Percentiles rank a stretch among this genome's conserved stretches.
Evolutionary conservation across 2,329 filamentous ascomycete genomes (phyloP).

Genomic region (Cladophialophora immunda): DNA sequence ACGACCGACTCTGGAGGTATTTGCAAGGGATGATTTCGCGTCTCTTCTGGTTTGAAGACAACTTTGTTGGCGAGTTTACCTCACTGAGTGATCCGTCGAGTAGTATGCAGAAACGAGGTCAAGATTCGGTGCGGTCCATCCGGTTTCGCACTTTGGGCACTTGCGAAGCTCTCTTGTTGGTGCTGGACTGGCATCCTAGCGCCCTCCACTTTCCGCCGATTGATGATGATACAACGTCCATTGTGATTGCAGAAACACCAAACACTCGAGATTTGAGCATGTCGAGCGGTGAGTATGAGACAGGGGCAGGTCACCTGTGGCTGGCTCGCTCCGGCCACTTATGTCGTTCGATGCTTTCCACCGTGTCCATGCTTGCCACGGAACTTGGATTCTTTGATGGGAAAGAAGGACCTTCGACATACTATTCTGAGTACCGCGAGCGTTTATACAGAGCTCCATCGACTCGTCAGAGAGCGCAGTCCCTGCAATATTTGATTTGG

Average conservation of each 20-base stretch:
- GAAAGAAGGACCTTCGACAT: slow-evolving; percentile 13
- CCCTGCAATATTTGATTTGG: slow-evolving; percentile 12
- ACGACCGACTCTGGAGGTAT: slow-evolving; percentile 14
- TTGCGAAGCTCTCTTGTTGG: slow-evolving; percentile 11
- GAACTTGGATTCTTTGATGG: slow-evolving; percentile 13
- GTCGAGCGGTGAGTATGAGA: slow-evolving; percentile 7
- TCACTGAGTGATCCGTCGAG: slow-evolving; percentile 7
- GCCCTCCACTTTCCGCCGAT: slow-evolving; percentile 11
- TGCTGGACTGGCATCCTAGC: slow-evolving; percentile 11
- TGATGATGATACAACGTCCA: slow-evolving; percentile 11
- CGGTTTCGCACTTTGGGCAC: slow-evolving; percentile 14
- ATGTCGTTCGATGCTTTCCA: slow-evolving; percentile 12
- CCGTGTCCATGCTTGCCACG: slow-evolving; percentile 7
- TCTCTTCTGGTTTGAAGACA: slow-evolving; percentile 15
- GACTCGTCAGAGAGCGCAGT: slow-evolving; percentile 9
- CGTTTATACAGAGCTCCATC: slow-evolving; percentile 3
- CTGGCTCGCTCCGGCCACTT: slow-evolving; percentile 14
- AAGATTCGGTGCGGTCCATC: slow-evolving; percentile 10
- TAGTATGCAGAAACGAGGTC: slow-evolving; percentile 10
- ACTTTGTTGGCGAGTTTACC: slow-evolving; percentile 13
- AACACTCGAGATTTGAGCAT: background rate
- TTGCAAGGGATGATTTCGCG: slow-evolving; percentile 12
- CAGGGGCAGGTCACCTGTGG: slow-evolving; percentile 10
- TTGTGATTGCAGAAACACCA: slow-evolving; percentile 9
- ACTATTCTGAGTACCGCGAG: slow-evolving; percentile 13